phyloP scores from a whole-genome alignment of 1,284 basidiomycete species.

The Bondarzewia mesenterica region DNA sequence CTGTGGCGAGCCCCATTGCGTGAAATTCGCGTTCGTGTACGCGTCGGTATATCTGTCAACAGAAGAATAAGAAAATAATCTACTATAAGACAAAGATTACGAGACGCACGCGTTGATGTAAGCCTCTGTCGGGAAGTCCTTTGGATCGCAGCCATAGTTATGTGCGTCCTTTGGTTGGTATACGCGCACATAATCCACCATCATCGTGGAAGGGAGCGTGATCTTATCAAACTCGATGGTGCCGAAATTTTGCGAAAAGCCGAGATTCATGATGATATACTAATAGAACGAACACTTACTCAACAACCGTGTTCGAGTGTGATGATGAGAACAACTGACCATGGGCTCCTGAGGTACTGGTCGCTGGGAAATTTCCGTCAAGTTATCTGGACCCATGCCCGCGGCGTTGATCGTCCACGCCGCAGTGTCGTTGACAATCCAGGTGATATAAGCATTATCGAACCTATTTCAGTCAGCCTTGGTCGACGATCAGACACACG shows the following conservation, averaged over 20 bases:
- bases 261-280: slow-evolving; percentile 48
- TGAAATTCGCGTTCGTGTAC: slow-evolving; percentile 31
- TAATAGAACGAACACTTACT: no score
- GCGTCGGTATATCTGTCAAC: slow-evolving; percentile 36
- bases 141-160: slow-evolving; percentile 51
- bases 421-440: slow-evolving; percentile 42
- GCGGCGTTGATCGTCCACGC: slow-evolving; percentile 52
- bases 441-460: slow-evolving; percentile 43
- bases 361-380: slow-evolving; percentile 46
- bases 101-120: slow-evolving; percentile 35
- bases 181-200: slow-evolving; percentile 56
- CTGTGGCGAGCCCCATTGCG: slow-evolving; percentile 20
- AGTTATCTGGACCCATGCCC: slow-evolving; percentile 46
- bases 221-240: slow-evolving; percentile 30
- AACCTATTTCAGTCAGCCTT: slow-evolving; percentile 6
- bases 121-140: slow-evolving; percentile 40
- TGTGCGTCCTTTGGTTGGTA: slow-evolving; percentile 37
- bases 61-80: neutral
- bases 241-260: slow-evolving; percentile 50
- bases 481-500: slow-evolving; percentile 6
- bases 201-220: slow-evolving; percentile 30
- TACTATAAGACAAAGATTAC: neutral
- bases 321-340: slow-evolving; percentile 23
- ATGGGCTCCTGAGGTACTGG: slow-evolving; percentile 59
- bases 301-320: neutral